phyloP scores from a whole-genome alignment of 495 filamentous ascomycete genomes.

The Hypoxylon subgilvum region DNA sequence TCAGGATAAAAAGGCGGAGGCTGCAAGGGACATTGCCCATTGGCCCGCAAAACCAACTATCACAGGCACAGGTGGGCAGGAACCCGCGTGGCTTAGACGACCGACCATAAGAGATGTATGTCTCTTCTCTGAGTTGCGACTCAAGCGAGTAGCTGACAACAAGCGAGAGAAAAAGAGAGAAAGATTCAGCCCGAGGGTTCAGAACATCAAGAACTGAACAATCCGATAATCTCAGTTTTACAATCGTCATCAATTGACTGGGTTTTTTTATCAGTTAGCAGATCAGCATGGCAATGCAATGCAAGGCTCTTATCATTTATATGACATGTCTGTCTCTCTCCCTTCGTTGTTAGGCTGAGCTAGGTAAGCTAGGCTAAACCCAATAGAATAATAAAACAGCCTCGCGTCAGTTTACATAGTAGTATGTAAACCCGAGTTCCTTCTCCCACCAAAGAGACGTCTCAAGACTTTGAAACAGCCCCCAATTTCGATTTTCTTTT shows the following conservation, averaged over 20 bases:
- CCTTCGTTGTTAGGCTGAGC: no score
- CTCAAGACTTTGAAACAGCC: conserved; percentile 31
- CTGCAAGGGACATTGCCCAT: conserved; percentile 6
- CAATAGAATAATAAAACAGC: no score
- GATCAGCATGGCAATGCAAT: no score
- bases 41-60: conserved; percentile 16
- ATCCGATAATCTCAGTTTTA: background rate
- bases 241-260: background rate
- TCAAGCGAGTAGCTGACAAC: no score
- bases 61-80: conserved; percentile 3
- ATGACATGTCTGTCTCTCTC: no score
- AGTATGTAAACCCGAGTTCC: no score
- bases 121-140: no score
- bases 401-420: no score
- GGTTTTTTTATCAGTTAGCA: no score
- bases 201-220: background rate
- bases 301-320: no score
- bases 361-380: no score
- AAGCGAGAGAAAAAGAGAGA: no score
- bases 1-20: conserved; percentile 26
- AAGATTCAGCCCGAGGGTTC: conserved; percentile 4
- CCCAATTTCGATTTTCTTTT: conserved; percentile 25
- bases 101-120: background rate
- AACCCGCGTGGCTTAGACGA: conserved; percentile 33
- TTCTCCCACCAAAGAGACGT: conserved; percentile 3